Evolutionary conservation across 495 filamentous ascomycete species (phyloP).

Genomic region (Penicillium dipodomyicola): DNA sequence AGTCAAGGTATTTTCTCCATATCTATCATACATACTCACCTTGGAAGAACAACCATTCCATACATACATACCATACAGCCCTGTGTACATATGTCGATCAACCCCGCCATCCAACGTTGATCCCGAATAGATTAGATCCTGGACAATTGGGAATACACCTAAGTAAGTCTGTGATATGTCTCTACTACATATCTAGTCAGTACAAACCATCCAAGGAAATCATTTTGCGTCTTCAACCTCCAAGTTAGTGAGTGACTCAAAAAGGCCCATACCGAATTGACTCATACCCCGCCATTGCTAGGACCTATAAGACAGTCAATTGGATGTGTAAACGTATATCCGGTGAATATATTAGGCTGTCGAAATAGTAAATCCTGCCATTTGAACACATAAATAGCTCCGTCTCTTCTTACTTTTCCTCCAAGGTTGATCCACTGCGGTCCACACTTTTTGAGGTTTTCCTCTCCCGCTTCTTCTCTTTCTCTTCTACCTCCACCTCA

Average conservation of each 20-base stretch:
- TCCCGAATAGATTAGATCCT: neutral
- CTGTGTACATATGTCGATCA: neutral
- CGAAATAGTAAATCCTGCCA: neutral
- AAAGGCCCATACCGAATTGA: neutral
- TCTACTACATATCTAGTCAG: neutral
- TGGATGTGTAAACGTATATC: neutral
- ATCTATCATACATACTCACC: neutral
- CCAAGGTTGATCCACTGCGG: slow-evolving; percentile 26
- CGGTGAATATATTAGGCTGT: slow-evolving; percentile 5
- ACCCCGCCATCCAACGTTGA: slow-evolving; percentile 1
- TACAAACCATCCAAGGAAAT: neutral
- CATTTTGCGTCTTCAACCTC: neutral
- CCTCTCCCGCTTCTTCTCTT: slow-evolving; percentile 14
- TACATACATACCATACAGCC: neutral
- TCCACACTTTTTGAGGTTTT: slow-evolving; percentile 25
- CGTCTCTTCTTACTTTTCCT: neutral
- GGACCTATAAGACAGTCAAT: slow-evolving; percentile 2
- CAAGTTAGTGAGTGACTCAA: slow-evolving; percentile 1
- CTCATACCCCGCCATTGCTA: slow-evolving; percentile 9
- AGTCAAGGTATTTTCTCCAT: neutral
- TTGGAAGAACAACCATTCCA: neutral
- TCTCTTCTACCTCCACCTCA: slow-evolving; percentile 1
- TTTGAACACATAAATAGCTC: neutral
- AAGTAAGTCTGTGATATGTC: neutral
- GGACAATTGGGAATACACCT: neutral